These are phyloP conservation scores for Crepidotus sp. DNA, from an alignment of 1,284 basidiomycete genomes.

Conservation along the genomic window DNA sequence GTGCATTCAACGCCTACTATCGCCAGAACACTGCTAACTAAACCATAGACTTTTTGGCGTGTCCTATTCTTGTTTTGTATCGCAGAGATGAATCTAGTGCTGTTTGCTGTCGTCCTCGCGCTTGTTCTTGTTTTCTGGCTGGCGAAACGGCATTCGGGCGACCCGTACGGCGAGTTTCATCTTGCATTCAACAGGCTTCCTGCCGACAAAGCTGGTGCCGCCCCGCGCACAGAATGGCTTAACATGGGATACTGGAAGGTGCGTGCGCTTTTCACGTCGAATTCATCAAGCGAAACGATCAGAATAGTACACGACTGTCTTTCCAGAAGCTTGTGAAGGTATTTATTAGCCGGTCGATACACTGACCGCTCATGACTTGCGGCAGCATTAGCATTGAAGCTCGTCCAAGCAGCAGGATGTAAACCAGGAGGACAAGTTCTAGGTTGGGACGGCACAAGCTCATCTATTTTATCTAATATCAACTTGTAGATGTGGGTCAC, in stretches of 20 bases:
- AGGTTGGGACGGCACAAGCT: constrained; percentile 30
- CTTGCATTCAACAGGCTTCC: constrained; percentile 34
- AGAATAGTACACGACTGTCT: constrained; percentile 37
- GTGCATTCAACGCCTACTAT: neutral
- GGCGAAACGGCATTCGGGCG: constrained; percentile 19
- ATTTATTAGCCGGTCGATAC: too few species aligned
- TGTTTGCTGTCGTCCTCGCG: constrained; percentile 3
- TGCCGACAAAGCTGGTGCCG: constrained; percentile 21
- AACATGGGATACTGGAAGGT: constrained; percentile 66
- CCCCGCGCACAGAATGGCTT: constrained; percentile 53
- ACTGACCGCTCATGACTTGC: neutral
- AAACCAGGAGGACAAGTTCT: constrained; percentile 38
- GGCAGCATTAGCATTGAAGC: constrained; percentile 46
- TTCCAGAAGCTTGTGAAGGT: constrained; percentile 58
- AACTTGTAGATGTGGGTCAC: constrained; percentile 53
- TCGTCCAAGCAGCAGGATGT: constrained; percentile 38
- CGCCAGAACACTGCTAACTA: neutral
- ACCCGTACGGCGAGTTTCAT: constrained; percentile 51
- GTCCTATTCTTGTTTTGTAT: neutral
- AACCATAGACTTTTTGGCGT: neutral
- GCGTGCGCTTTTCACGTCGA: constrained; percentile 10
- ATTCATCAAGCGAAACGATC: neutral
- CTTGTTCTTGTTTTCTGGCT: constrained; percentile 7
- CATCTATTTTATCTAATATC: neutral
- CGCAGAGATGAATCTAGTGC: constrained; percentile 5